Evolutionary conservation across 352 stramenopile genomes (phyloP).

Genomic region (Pilasporangium apinafurcum): DNA sequence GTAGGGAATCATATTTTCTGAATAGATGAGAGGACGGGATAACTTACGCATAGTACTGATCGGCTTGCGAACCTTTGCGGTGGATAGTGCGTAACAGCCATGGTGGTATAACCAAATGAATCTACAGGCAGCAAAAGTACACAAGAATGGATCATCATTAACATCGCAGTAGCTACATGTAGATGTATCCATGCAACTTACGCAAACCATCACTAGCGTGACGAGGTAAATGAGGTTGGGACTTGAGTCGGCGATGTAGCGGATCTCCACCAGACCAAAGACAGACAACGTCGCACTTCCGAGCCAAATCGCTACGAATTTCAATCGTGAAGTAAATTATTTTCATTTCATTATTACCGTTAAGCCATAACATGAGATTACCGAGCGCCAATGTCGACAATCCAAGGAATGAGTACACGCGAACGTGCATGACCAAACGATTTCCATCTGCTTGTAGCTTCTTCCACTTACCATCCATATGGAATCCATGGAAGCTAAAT

Average conservation of each 20-base stretch:
- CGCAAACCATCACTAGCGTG: constrained; percentile 46
- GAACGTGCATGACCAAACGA: constrained; percentile 60
- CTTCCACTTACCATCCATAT: constrained; percentile 56
- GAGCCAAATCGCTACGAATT: constrained; percentile 49
- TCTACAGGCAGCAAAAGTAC: constrained; percentile 11
- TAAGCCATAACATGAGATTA: constrained; percentile 7
- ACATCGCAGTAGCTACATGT: neutral
- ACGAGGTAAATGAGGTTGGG: constrained; percentile 61
- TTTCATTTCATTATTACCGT: neutral
- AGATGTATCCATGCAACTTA: constrained; percentile 15
- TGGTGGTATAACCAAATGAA: constrained; percentile 50
- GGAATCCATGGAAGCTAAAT: constrained; percentile 62
- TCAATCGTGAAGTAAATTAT: neutral
- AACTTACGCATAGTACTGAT: constrained; percentile 55
- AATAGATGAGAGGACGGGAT: neutral
- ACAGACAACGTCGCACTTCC: constrained; percentile 39
- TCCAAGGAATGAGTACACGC: constrained; percentile 52
- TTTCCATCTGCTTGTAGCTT: constrained; percentile 57
- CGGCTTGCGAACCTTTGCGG: constrained; percentile 54
- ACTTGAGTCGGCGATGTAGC: constrained; percentile 39
- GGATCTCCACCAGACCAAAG: constrained; percentile 58
- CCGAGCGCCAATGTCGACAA: constrained; percentile 36
- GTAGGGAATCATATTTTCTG: neutral
- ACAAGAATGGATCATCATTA: neutral
- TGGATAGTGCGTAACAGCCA: constrained; percentile 66